Base-by-base conservation (phyloP, 345 rosid species). In the Lenwebbia sp. region DNA sequence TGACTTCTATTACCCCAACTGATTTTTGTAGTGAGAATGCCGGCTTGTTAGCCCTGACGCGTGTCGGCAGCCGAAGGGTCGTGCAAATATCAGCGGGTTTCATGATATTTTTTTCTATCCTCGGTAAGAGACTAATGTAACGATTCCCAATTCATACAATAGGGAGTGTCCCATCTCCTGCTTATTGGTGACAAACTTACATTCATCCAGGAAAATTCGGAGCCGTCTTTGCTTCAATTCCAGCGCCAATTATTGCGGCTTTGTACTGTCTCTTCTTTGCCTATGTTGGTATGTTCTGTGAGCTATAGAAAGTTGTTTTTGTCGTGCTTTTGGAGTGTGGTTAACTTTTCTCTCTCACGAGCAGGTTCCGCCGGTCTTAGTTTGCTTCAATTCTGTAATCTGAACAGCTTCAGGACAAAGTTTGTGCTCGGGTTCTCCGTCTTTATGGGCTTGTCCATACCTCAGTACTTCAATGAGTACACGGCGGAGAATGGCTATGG, bases 51-150 rank as follows among this genome's bases (percentile, higher is more conserved):
- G 99, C 99, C 41, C 84, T 95, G 75, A 97, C 99, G 21, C 94
- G 92, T 2, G 95, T 97, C 57, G 99, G 99, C 82, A 96, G 98
- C 86, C 87, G 99, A 90, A 93, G 99, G 75, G 99, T 96, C 26
- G 96, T 96, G 84, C 99, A 97, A 86, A 97, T 97, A 85, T 93
- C 99, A 55, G 98, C 98, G 1, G 96, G 92, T 50, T 96, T 97
- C 90, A 97, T 97, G 99, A 95, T 97, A 55, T 97, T 97, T 92
- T 97, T 97, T 91, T 97, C 99, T 53, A 91, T 96, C 56, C 96
- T 95, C 1, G 98, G 98, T 94, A 85, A 89, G 94, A 84, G 10
- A 51, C 85, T 51, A 56, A 83, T 62, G 83, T 17, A 12, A 13
- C 12, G n/a, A 26, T 84, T 76, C 47, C n/a, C 17, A 62, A 30